Percentiles rank a stretch among this genome's conserved stretches.
Conservation (phyloP, 176 grass and related monocot genomes). For the Oryza glumipatula region DNA sequence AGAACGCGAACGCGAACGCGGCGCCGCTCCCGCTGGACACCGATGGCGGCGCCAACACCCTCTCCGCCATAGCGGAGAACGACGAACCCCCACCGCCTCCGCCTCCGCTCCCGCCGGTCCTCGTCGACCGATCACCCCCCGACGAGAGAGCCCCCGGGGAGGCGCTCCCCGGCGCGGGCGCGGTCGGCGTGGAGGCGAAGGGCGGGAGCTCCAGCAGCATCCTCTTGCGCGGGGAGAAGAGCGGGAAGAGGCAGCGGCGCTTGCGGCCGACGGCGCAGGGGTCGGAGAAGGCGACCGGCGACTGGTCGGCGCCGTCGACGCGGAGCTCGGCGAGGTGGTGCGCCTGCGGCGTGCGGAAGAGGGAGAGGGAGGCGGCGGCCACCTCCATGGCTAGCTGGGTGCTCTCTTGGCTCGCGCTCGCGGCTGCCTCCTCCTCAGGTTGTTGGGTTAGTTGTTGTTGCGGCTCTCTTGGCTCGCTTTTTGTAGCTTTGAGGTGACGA, state of each 20-base stretch:
- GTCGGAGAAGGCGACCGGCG: slow-evolving; percentile 28
- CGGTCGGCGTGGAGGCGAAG: background rate
- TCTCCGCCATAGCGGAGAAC: background rate
- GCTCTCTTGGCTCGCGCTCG: background rate
- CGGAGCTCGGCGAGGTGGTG: slow-evolving; percentile 25
- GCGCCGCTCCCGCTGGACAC: background rate
- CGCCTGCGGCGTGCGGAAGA: slow-evolving; percentile 10
- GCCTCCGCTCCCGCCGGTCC: background rate
- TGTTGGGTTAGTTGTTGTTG: background rate
- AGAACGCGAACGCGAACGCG: background rate
- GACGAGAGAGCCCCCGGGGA: background rate
- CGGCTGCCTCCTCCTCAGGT: background rate
- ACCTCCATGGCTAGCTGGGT: background rate
- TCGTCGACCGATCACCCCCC: too few species aligned
- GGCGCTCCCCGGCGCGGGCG: too few species aligned
- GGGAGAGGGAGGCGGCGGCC: background rate
- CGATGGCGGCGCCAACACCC: background rate
- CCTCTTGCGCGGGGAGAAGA: slow-evolving; percentile 36
- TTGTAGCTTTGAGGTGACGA: background rate
- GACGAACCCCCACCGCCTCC: background rate
- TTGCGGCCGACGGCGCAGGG: slow-evolving; percentile 12
- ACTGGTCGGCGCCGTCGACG: slow-evolving; percentile 4
- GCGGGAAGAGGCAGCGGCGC: slow-evolving; percentile 34
- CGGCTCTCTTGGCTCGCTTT: background rate
- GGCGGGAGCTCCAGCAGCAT: slow-evolving; percentile 31